Evolutionary conservation across 2,329 filamentous ascomycete genomes (phyloP), one percentile per base, ranked within the genome.

Genomic region (Fusarium sterilihyphosum): DNA sequence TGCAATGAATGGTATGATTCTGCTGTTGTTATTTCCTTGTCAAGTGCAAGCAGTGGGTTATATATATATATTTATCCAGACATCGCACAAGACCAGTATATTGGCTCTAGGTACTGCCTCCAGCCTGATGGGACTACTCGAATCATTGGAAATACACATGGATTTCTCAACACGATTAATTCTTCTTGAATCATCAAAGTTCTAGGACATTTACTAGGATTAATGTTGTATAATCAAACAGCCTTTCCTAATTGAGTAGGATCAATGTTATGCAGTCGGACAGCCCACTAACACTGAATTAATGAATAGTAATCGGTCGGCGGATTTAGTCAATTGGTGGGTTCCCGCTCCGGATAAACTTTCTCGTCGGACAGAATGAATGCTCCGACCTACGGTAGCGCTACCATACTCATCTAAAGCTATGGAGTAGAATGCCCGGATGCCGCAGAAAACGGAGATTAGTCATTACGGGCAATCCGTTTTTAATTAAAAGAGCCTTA

Each of bases 131-230:
- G 10, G 7, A 31, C 20, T 49, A 2, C 20, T 13, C 29, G 1
- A 3, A n/a, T 16, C 0, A 33, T n/a, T 11, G 14, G 0, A 18
- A 50, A 18, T 1, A 33, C 29, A 0, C 1, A 18, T 50, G 20
- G 7, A 31, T 33, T 50, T 33, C 29, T 33, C 29, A 50, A 31
- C 20, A 17, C 4, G 10, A 18, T 50, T 0, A n/a, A 13, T 13
- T 50, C 10, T 33, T 16, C 29, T 17, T 17, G 1, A n/a, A n/a
- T 50, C 47, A 14, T 31, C 29, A 6, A 1, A 4, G 0, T 33
- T 33, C 20, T 5, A 13, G 7, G 5, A 16, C 14, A 50, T n/a
- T 33, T 17, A 12, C 20, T n/a, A 7, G 24, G 29, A n/a, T 33
- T 2, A 13, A n/a, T 31, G 14, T 17, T 31, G 5, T 31, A 8